Percentiles rank a stretch among this genome's conserved stretches.
Conservation (phyloP, 1,284 basidiomycete genomes). For the Cutaneotrichosporon cavernicola region DNA sequence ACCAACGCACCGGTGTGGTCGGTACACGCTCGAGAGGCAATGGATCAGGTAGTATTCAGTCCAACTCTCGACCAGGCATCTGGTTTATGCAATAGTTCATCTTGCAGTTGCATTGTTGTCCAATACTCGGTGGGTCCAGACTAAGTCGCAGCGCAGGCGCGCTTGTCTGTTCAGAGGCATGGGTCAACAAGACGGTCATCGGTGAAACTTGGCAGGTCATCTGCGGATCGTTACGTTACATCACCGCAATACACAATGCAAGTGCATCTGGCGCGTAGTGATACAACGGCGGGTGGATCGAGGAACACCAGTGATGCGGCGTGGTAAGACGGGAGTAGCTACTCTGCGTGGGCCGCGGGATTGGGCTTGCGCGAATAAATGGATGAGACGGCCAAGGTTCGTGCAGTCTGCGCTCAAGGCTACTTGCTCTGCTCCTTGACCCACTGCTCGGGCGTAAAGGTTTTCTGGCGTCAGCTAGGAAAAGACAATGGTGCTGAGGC, state of each 20-base stretch:
- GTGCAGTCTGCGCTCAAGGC: too few species aligned
- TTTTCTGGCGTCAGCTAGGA: constrained; percentile 35
- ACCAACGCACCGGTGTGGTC: too few species aligned
- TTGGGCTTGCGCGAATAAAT: too few species aligned
- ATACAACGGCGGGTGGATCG: background rate
- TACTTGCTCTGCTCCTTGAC: constrained; percentile 34
- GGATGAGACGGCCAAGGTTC: background rate
- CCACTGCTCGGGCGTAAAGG: constrained; percentile 51
- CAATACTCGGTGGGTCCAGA: too few species aligned
- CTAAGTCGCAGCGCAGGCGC: too few species aligned
- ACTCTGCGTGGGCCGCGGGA: background rate
- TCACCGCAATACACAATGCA: background rate
- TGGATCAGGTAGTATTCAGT: too few species aligned
- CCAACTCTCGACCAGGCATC: too few species aligned
- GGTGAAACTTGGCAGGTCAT: background rate
- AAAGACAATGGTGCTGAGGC: too few species aligned
- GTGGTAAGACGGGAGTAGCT: background rate
- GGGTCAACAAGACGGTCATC: background rate
- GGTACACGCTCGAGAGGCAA: too few species aligned
- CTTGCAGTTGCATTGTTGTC: too few species aligned
- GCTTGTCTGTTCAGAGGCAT: too few species aligned
- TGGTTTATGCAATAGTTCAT: too few species aligned
- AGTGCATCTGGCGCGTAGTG: constrained; percentile 1
- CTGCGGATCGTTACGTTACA: background rate
- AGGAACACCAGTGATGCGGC: background rate